Conservation (phyloP, 192 early-diverging fungal species). For the Helicostylum pulchrum region DNA sequence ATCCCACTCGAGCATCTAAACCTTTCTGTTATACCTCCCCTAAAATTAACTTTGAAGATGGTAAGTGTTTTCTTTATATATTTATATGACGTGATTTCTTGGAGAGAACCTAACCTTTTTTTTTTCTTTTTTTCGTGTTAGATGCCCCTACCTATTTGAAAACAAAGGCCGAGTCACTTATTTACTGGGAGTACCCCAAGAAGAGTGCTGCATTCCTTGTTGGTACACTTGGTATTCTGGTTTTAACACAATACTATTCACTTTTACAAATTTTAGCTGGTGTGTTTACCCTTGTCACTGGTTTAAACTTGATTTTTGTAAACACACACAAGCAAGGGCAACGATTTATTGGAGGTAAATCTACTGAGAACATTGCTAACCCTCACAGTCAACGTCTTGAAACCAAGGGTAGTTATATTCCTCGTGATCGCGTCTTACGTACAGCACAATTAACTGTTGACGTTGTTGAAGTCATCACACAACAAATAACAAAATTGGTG, state of each 20-base stretch:
- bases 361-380: conserved; percentile 18
- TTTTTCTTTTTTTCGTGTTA: not conserved
- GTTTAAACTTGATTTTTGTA: conserved; percentile 38
- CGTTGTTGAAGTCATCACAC: conserved; percentile 23
- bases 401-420: conserved; percentile 14
- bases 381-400: conserved; percentile 31
- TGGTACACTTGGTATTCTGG: conserved; percentile 17
- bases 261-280: conserved; percentile 28
- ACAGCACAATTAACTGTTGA: conserved; percentile 27
- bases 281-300: conserved; percentile 32
- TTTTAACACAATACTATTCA: conserved; percentile 37
- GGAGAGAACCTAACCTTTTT: not conserved
- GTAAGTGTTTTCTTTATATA: conserved; percentile 7
- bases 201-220: conserved; percentile 19
- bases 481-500: conserved; percentile 27
- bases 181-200: conserved; percentile 35
- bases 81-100: not conserved
- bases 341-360: conserved; percentile 19
- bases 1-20: not conserved
- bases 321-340: conserved; percentile 31
- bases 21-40: conserved; percentile 4
- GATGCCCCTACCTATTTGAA: conserved; percentile 27
- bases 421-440: conserved; percentile 32
- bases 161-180: conserved; percentile 22
- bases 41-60: conserved; percentile 22